These are phyloP conservation scores for Maudiozyma turicensis DNA, from an alignment of 805 yeast species.

Conservation along the genomic window DNA sequence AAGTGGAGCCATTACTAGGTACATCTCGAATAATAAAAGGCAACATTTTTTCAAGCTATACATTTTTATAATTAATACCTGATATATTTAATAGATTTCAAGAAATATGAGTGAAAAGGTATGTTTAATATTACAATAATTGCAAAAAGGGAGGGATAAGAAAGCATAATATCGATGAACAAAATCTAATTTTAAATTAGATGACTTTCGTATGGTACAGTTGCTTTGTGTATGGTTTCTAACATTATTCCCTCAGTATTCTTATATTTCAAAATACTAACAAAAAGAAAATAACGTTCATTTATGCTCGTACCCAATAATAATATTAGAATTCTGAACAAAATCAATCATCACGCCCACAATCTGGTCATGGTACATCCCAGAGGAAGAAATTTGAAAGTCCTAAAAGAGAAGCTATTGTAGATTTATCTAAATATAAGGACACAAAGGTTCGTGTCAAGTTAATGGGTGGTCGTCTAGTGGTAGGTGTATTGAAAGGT, in stretches of 20 bases:
- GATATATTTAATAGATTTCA: neutral
- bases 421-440: conserved; percentile 67
- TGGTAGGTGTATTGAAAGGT: conserved; percentile 76
- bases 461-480: conserved; percentile 77
- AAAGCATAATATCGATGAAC: no score
- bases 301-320: neutral
- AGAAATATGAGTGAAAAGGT: neutral
- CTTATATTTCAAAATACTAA: neutral
- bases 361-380: neutral
- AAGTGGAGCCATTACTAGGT: no score
- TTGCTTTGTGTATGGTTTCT: no score
- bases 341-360: conserved; percentile 7
- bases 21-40: no score
- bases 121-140: neutral
- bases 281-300: neutral
- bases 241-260: no score
- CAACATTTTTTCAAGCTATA: no score
- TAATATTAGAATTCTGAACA: conserved; percentile 11
- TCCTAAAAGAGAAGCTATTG: conserved; percentile 85
- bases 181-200: no score
- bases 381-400: conserved; percentile 43
- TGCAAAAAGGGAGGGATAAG: no score
- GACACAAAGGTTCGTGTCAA: conserved; percentile 68
- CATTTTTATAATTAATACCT: no score
- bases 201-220: no score